These are phyloP conservation scores for Betula pendula DNA, from an alignment of 306 rosid species.

Conservation along the genomic window DNA sequence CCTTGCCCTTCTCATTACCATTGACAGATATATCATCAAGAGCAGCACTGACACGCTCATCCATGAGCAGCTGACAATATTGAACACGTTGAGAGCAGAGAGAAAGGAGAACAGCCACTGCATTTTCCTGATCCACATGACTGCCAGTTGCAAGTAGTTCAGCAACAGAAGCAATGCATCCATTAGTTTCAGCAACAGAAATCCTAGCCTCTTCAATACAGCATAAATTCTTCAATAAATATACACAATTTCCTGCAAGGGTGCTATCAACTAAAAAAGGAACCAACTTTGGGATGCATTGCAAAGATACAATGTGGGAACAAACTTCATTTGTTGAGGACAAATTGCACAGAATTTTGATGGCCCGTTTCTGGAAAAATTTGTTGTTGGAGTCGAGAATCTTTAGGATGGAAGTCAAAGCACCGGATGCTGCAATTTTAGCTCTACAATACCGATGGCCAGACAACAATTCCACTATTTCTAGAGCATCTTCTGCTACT, in stretches of 20 bases:
- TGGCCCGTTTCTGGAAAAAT: conserved; percentile 47
- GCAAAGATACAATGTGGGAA: conserved; percentile 42
- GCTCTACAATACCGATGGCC: conserved; percentile 30
- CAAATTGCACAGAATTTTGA: conserved; percentile 53
- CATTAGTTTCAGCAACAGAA: conserved; percentile 65
- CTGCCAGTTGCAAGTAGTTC: conserved; percentile 58
- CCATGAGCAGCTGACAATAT: conserved; percentile 60
- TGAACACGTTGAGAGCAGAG: conserved; percentile 63
- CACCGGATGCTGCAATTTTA: conserved; percentile 54
- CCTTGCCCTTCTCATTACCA: conserved; percentile 66
- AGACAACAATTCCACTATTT: conserved; percentile 67
- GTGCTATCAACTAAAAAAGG: conserved; percentile 45
- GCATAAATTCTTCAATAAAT: conserved; percentile 65
- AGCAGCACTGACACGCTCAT: conserved; percentile 44
- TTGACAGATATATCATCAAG: conserved; percentile 59
- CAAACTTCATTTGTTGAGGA: conserved; percentile 51
- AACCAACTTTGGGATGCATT: conserved; percentile 63
- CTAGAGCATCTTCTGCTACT: conserved; percentile 61
- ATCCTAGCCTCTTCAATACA: conserved; percentile 49
- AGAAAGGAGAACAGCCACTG: conserved; percentile 60
- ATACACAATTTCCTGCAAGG: conserved; percentile 50
- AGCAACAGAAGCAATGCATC: conserved; percentile 64
- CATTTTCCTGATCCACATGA: conserved; percentile 72
- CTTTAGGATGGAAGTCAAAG: conserved; percentile 46
- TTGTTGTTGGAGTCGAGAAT: conserved; percentile 48